Percentiles rank a stretch among this genome's conserved stretches.
Evolutionary conservation across 2,329 filamentous ascomycete species (phyloP).

Genomic region (Nigrospora sphaerica): DNA sequence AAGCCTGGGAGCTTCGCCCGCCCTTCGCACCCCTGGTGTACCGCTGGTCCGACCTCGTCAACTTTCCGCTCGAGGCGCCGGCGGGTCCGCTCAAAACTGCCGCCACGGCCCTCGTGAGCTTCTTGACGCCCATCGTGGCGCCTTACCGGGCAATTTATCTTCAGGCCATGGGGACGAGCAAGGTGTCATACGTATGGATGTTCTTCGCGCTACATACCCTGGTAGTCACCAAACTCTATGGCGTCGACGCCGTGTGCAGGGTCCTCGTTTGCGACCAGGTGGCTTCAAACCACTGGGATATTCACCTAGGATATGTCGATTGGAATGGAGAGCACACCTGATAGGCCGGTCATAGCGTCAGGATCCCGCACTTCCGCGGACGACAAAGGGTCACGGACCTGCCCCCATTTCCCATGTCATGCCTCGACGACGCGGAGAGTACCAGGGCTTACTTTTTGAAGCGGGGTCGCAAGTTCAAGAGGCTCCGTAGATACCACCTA

Average conservation of each 20-base stretch:
- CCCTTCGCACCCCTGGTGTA: conserved; percentile 28
- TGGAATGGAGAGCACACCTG: conserved; percentile 27
- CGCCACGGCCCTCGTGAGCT: conserved; percentile 15
- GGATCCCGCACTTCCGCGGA: conserved; percentile 19
- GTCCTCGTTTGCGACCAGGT: conserved; percentile 21
- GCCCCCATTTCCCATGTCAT: conserved; percentile 21
- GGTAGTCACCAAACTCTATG: conserved; percentile 21
- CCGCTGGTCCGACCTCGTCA: conserved; percentile 22
- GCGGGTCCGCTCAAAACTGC: conserved; percentile 6
- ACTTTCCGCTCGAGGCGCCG: conserved; percentile 3
- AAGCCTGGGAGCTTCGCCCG: conserved; percentile 23
- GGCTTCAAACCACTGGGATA: conserved; percentile 16
- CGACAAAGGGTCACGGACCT: conserved; percentile 17
- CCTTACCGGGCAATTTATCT: conserved; percentile 15
- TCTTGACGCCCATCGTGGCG: conserved; percentile 22
- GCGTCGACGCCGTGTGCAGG: conserved; percentile 26
- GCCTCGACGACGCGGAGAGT: conserved; percentile 11
- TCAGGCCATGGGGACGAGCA: conserved; percentile 19
- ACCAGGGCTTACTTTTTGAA: conserved; percentile 17
- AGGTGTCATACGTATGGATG: conserved; percentile 25
- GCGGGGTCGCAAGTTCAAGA: conserved; percentile 23
- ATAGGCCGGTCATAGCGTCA: conserved; percentile 12
- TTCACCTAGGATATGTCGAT: conserved; percentile 25
- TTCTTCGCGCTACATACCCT: conserved; percentile 26
- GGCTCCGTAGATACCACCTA: conserved; percentile 24